Evolutionary conservation across 2,329 filamentous ascomycete species (phyloP).

Genomic region (Paecilomyces variotii): DNA sequence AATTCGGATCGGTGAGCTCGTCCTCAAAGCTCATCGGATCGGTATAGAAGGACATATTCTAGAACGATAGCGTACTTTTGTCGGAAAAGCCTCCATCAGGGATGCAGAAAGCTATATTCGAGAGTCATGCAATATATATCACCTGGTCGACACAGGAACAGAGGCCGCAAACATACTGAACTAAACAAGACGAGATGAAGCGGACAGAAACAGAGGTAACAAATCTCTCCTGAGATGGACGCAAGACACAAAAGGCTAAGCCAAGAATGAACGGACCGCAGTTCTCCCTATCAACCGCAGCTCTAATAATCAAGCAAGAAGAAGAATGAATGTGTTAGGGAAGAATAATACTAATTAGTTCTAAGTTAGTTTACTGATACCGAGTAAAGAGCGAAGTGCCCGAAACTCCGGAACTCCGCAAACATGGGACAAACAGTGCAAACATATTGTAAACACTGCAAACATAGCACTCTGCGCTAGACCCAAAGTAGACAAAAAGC

Average conservation of each 20-base stretch:
- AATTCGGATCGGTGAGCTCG: slow-evolving; percentile 9
- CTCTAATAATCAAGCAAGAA: neutral
- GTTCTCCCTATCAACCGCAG: neutral
- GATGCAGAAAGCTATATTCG: neutral
- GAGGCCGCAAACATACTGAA: neutral
- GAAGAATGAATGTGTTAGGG: neutral
- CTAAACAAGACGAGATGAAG: neutral
- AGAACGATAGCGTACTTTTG: slow-evolving; percentile 7
- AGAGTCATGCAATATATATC: neutral
- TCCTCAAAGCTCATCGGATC: slow-evolving; percentile 9
- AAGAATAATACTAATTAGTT: neutral
- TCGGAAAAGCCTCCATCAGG: slow-evolving; percentile 11
- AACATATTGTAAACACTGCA: neutral
- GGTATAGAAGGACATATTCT: slow-evolving; percentile 3
- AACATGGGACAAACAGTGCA: neutral
- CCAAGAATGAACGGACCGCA: neutral
- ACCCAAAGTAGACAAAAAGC: neutral
- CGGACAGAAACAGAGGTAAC: neutral
- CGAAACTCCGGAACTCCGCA: neutral
- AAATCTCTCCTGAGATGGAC: neutral
- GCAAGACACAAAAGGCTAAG: neutral
- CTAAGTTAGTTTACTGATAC: neutral
- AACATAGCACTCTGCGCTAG: neutral
- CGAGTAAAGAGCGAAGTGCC: neutral
- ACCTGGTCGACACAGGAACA: neutral